Evolutionary conservation across 2,329 filamentous ascomycete species (phyloP).

Genomic region (Fulvia fulva): DNA sequence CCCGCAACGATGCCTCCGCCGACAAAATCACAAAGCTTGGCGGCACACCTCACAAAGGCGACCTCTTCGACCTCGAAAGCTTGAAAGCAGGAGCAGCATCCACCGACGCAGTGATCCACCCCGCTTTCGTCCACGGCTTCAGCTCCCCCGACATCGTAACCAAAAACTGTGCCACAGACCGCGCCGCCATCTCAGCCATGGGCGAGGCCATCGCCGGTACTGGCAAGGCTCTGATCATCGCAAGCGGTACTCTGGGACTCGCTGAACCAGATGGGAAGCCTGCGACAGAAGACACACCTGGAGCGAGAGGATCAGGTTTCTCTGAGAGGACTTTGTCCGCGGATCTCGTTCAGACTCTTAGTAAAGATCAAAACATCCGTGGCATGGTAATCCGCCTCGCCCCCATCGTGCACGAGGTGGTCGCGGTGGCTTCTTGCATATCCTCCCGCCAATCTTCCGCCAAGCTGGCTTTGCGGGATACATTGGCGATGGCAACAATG

Average conservation of each 20-base stretch:
- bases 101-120: conserved; percentile 44
- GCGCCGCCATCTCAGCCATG: conserved; percentile 38
- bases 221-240: conserved; percentile 37
- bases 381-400: conserved; percentile 40
- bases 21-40: conserved; percentile 39
- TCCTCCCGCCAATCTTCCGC: not conserved
- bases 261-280: not conserved
- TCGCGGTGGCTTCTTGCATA: conserved; percentile 35
- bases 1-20: conserved; percentile 34
- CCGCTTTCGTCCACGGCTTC: conserved; percentile 36
- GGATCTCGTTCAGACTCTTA: conserved; percentile 8
- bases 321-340: conserved; percentile 7
- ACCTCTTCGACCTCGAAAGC: conserved; percentile 38
- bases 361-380: conserved; percentile 32
- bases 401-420: conserved; percentile 45
- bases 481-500: conserved; percentile 29
- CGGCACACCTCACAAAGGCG: conserved; percentile 40
- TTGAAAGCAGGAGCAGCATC: conserved; percentile 37
- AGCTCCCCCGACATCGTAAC: conserved; percentile 2
- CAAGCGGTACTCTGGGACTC: conserved; percentile 30
- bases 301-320: not conserved
- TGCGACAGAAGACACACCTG: conserved; percentile 14
- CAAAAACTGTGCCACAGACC: conserved; percentile 33
- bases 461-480: conserved; percentile 23
- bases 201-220: conserved; percentile 34